phyloP scores from a whole-genome alignment of 108 stramenopile genomes.

The Schizochytrium sp. region DNA sequence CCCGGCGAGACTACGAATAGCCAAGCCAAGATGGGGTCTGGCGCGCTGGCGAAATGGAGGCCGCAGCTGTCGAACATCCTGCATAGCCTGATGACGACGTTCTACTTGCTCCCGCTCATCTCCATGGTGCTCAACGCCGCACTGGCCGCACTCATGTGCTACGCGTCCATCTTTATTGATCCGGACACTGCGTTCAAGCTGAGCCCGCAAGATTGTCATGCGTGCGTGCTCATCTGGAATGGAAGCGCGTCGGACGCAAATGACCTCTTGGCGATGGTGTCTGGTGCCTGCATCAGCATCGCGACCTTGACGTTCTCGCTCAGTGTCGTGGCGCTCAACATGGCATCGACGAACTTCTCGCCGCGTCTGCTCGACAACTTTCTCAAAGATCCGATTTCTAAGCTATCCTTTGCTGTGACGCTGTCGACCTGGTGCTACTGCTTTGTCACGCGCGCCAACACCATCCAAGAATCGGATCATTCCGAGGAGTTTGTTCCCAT shows the following conservation, averaged over 20 bases:
- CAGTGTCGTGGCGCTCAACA: not conserved
- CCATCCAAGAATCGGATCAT: not conserved
- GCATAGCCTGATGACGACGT: not conserved
- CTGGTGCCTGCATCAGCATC: not conserved
- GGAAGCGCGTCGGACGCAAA: not conserved
- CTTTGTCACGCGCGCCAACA: not conserved
- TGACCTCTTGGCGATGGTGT: not conserved
- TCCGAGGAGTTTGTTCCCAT: not conserved
- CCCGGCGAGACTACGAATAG: too few relatives aligned
- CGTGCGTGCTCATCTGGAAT: not conserved
- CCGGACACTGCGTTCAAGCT: not conserved
- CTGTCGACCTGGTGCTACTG: not conserved
- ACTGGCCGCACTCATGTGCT: not conserved
- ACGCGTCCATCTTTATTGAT: not conserved
- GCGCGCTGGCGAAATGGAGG: too few relatives aligned
- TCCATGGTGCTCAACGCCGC: not conserved
- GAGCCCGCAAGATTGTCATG: not conserved
- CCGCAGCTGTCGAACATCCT: too few relatives aligned
- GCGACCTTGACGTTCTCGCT: not conserved
- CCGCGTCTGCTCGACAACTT: not conserved
- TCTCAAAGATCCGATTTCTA: not conserved
- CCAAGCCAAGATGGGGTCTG: too few relatives aligned
- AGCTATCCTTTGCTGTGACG: not conserved
- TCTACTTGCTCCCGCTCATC: not conserved
- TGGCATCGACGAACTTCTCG: not conserved